Conservation (phyloP, 352 stramenopile genomes). For the Pythium folliculosum region DNA sequence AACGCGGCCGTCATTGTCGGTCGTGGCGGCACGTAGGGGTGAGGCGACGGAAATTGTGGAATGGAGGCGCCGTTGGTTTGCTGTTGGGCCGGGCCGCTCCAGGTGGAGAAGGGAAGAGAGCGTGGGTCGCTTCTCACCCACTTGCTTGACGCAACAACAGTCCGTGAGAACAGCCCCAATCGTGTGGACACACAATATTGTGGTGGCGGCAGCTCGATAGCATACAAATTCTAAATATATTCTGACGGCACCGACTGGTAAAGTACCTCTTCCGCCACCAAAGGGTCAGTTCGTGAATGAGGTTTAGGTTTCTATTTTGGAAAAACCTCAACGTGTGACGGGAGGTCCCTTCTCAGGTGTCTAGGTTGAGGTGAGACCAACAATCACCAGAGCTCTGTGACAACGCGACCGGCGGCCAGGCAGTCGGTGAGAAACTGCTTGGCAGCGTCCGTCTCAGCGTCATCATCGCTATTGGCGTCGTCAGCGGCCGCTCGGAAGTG, state of each 20-base stretch:
- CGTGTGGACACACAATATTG: neutral
- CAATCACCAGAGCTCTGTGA: conserved; percentile 76
- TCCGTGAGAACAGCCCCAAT: conserved; percentile 11
- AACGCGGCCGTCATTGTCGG: neutral
- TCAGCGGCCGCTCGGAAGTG: conserved; percentile 24
- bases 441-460: conserved; percentile 36
- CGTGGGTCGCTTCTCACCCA: conserved; percentile 2
- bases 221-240: conserved; percentile 4
- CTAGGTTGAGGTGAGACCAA: neutral
- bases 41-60: neutral
- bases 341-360: conserved; percentile 10
- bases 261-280: conserved; percentile 1
- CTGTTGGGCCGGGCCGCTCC: neutral
- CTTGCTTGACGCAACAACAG: conserved; percentile 1
- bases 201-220: neutral
- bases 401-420: conserved; percentile 43
- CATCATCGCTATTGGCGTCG: conserved; percentile 22
- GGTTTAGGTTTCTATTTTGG: neutral
- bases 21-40: neutral
- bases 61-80: neutral
- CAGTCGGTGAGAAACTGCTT: conserved; percentile 51
- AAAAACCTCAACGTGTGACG: neutral
- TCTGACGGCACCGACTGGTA: neutral
- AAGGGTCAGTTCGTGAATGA: neutral
- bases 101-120: neutral